phyloP scores from a whole-genome alignment of 2,329 filamentous ascomycete genomes.

The Periconia sp. region DNA sequence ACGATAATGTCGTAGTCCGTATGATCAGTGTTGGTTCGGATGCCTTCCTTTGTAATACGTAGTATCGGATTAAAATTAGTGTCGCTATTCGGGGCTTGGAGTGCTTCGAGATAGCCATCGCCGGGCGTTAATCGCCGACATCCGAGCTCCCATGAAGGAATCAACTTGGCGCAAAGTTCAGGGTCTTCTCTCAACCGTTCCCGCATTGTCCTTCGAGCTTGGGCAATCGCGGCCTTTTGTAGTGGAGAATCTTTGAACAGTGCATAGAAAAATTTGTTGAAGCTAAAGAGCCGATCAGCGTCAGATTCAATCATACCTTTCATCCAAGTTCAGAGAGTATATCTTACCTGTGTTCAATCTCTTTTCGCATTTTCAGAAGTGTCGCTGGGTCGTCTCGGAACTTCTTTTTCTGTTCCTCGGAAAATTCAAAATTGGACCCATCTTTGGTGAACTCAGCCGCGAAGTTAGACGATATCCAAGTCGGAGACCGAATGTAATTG shows the following conservation, averaged over 20 bases:
- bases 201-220: constrained; percentile 4
- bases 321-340: not conserved
- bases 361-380: not conserved
- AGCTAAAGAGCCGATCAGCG: constrained; percentile 45
- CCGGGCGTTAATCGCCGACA: constrained; percentile 15
- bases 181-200: not conserved
- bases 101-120: constrained; percentile 16
- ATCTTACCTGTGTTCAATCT: constrained; percentile 4
- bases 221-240: constrained; percentile 3
- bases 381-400: not conserved
- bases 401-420: constrained; percentile 2
- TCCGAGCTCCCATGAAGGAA: constrained; percentile 7
- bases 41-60: constrained; percentile 5
- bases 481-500: constrained; percentile 1
- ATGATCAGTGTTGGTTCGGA: constrained; percentile 8
- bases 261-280: not conserved
- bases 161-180: constrained; percentile 3
- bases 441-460: not conserved
- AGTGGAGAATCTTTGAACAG: constrained; percentile 2
- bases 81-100: constrained; percentile 7
- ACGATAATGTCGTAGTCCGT: constrained; percentile 10
- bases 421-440: not conserved
- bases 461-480: constrained; percentile 4
- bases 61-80: constrained; percentile 6
- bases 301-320: not conserved